Evolutionary conservation across 2,329 filamentous ascomycete genomes (phyloP).

Genomic region (Xylariaceae sp.): DNA sequence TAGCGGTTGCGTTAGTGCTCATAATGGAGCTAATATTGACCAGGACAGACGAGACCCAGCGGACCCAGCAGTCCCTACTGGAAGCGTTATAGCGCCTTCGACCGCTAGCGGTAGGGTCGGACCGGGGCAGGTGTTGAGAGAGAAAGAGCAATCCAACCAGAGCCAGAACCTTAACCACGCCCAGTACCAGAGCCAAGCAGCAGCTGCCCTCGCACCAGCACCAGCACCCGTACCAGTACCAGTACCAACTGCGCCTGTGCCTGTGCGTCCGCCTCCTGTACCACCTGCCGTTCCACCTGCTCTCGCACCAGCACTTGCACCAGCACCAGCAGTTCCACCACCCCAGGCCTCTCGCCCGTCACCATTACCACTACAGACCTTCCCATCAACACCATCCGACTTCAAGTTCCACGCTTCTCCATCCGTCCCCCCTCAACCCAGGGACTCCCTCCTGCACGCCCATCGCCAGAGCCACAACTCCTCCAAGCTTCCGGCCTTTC

Average conservation of each 20-base stretch:
- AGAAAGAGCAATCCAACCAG: neutral
- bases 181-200: no score
- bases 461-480: conserved; percentile 51
- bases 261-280: neutral
- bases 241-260: neutral
- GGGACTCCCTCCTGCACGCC: conserved; percentile 33
- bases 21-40: conserved; percentile 5
- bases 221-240: neutral
- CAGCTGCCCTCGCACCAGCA: neutral
- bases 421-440: conserved; percentile 7
- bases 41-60: conserved; percentile 4
- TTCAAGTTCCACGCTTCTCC: conserved; percentile 2
- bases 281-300: neutral
- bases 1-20: conserved; percentile 9
- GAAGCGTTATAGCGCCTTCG: neutral
- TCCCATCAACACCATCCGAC: conserved; percentile 5
- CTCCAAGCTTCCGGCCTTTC: conserved; percentile 52
- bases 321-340: conserved; percentile 4
- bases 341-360: conserved; percentile 7
- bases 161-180: no score
- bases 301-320: neutral
- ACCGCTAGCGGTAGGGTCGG: neutral
- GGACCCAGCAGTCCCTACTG: conserved; percentile 1
- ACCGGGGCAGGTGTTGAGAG: neutral
- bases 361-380: conserved; percentile 1